These are phyloP conservation scores for Juglanconis oblonga DNA, from an alignment of 2,329 filamentous ascomycete genomes.

Conservation along the genomic window DNA sequence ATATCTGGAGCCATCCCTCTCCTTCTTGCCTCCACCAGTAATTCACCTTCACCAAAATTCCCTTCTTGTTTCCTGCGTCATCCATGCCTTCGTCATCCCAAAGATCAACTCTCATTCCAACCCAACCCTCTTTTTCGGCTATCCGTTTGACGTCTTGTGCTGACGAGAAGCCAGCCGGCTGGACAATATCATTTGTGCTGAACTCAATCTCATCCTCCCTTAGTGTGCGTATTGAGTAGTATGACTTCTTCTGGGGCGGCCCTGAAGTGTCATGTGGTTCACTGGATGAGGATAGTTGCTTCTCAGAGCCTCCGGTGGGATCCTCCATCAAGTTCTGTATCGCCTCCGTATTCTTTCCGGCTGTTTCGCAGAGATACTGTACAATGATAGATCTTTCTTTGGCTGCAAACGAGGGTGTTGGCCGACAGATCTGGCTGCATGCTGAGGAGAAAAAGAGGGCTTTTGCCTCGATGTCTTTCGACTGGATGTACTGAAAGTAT, in stretches of 20 bases:
- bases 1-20: conserved; percentile 21
- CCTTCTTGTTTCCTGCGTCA: neutral
- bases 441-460: neutral
- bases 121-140: conserved; percentile 23
- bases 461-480: neutral
- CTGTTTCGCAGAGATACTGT: neutral
- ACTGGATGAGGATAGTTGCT: too few relatives aligned
- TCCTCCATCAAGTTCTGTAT: neutral
- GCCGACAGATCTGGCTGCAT: neutral
- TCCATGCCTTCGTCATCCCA: conserved; percentile 22
- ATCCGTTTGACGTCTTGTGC: conserved; percentile 12
- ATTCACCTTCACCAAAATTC: conserved; percentile 27
- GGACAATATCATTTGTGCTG: conserved; percentile 18
- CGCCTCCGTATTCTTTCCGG: neutral
- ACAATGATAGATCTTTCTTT: conserved; percentile 1
- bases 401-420: neutral
- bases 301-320: neutral
- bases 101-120: conserved; percentile 28
- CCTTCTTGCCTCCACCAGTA: conserved; percentile 29
- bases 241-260: neutral
- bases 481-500: neutral
- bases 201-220: conserved; percentile 19
- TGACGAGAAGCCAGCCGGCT: conserved; percentile 15
- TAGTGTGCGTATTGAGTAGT: conserved; percentile 21
- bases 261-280: too few relatives aligned